These are phyloP conservation scores for Aspergillus neoniger DNA, from an alignment of 2,329 filamentous ascomycete genomes.

Conservation along the genomic window DNA sequence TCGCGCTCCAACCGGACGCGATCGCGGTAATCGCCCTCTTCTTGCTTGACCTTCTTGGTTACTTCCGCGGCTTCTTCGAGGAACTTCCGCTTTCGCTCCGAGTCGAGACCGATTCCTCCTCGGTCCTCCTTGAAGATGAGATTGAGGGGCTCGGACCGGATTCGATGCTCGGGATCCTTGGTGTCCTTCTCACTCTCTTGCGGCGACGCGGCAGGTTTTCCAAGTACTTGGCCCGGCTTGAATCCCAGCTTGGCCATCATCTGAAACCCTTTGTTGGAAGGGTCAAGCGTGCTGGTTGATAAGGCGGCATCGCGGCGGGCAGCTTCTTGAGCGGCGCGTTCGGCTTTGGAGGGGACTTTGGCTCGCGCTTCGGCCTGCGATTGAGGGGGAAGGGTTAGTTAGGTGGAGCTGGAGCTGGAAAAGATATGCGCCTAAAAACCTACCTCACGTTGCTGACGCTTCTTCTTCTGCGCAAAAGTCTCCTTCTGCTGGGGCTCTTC, in stretches of 20 bases:
- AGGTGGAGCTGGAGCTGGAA: constrained; percentile 46
- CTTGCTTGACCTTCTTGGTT: constrained; percentile 63
- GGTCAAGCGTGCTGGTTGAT: constrained; percentile 69
- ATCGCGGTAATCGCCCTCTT: constrained; percentile 72
- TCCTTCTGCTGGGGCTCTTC: constrained; percentile 64
- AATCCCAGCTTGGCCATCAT: constrained; percentile 99
- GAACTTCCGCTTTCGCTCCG: constrained; percentile 76
- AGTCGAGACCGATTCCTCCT: constrained; percentile 80
- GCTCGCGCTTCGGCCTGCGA: constrained; percentile 66
- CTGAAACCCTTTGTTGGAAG: constrained; percentile 79
- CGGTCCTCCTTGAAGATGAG: constrained; percentile 76
- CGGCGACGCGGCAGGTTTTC: constrained; percentile 55
- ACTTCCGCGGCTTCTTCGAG: constrained; percentile 62
- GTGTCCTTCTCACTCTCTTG: constrained; percentile 4
- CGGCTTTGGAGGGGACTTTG: constrained; percentile 72
- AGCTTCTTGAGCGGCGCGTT: constrained; percentile 73
- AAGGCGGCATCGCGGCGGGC: constrained; percentile 74
- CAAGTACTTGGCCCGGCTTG: constrained; percentile 71
- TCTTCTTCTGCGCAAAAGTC: constrained; percentile 63
- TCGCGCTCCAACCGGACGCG: constrained; percentile 71
- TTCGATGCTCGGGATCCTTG: constrained; percentile 25
- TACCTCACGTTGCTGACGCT: constrained; percentile 56
- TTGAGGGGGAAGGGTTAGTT: constrained; percentile 13
- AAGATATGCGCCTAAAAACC: constrained; percentile 14
- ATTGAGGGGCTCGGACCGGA: constrained; percentile 70